Base-by-base conservation (phyloP, 2,329 filamentous ascomycete species). In the Aspergillus udagawae region DNA sequence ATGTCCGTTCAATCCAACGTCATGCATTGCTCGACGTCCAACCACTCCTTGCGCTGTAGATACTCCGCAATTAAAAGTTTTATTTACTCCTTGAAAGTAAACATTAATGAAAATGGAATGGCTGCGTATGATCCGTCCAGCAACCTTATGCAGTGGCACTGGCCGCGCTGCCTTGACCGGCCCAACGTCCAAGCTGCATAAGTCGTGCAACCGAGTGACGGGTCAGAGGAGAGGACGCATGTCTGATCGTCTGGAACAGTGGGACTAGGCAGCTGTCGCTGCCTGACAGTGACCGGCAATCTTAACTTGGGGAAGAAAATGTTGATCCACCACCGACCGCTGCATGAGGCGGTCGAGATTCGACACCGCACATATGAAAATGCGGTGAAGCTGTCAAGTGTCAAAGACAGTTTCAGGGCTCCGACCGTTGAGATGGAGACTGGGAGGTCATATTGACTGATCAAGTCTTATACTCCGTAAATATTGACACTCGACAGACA, bases 301-400 rank as follows among this genome's bases (percentile, higher is more conserved):
- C 32, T 17, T 38, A 38, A 17, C 14, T 17, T 6, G 41, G 41
- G 14, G n/a, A 12, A 23, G 41, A 21, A 44, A 44, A 44, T 45
- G 42, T 23, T 45, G 42, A 45, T 23, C 42, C 42, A 45, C 42
- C 5, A 12, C 28, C 28, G 28, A 23, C 21, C 9, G 21, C 42
- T 45, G 42, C 42, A 45, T 10, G 42, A 23, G 42, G 42, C 42
- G 41, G 28, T 42, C 41, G 27, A 35, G 49, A 28, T 27, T 38
- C 5, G 29, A 35, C 41, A 14, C 32, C 48, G 38, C 44, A 25
- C 20, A 50, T 49, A 53, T 45, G 59, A 64, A 65, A 63, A 63
- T 65, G 63, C 63, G 63, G 63, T 65, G 63, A 60, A 48, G 54
- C 53, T 54, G 50, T 44, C 23, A 23, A 41, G 32, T 25, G 29